Evolutionary conservation across 208 protist species (phyloP).

Genomic region (Crithidia bombi): DNA sequence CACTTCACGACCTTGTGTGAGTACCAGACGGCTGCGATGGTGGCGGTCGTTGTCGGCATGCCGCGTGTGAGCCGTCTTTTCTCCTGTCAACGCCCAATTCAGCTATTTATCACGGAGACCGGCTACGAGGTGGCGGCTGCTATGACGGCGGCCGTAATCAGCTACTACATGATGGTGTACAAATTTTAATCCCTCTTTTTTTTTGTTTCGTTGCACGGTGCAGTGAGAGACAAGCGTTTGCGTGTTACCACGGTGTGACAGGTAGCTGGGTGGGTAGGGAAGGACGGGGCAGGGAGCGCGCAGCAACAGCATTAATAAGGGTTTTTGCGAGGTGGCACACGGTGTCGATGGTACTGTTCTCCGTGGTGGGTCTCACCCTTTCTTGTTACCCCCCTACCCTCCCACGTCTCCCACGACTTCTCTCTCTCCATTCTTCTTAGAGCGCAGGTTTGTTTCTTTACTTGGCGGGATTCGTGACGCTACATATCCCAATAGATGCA

Average conservation of each 20-base stretch:
- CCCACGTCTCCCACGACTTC: too few relatives aligned
- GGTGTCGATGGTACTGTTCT: background rate
- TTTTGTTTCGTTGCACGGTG: conserved; percentile 11
- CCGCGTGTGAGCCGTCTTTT: conserved; percentile 70
- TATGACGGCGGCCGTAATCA: conserved; percentile 61
- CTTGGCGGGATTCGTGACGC: background rate
- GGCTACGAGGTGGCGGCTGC: conserved; percentile 73
- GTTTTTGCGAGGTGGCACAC: too few relatives aligned
- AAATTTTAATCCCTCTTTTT: conserved; percentile 35
- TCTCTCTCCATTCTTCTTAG: conserved; percentile 15
- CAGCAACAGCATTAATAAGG: background rate
- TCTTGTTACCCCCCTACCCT: too few relatives aligned
- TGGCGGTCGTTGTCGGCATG: conserved; percentile 52
- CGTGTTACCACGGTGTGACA: background rate
- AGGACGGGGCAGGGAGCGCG: background rate
- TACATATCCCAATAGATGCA: conserved; percentile 24
- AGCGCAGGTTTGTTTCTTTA: conserved; percentile 9
- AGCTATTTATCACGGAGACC: conserved; percentile 71
- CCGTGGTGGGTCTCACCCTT: background rate
- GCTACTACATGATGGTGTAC: conserved; percentile 70
- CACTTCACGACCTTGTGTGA: conserved; percentile 59
- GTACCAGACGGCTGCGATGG: conserved; percentile 66
- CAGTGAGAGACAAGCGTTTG: too few relatives aligned
- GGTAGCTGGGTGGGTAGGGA: background rate
- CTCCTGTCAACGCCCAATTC: conserved; percentile 77